Evolutionary conservation across 2,329 filamentous ascomycete genomes (phyloP).

Genomic region (Helminthosporium solani): DNA sequence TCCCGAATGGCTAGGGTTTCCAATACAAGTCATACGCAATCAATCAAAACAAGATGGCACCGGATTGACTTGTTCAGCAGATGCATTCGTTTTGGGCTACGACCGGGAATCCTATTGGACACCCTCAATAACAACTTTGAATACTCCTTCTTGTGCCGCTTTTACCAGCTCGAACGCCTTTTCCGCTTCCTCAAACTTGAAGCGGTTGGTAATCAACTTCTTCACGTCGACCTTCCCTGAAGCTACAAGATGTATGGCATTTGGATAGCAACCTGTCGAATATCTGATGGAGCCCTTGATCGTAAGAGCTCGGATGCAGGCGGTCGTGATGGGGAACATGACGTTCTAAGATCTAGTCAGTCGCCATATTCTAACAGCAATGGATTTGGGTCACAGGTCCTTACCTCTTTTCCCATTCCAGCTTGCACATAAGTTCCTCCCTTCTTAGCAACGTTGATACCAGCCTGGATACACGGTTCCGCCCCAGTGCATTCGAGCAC

Average conservation of each 20-base stretch:
- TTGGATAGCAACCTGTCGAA: constrained; percentile 51
- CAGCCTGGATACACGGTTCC: constrained; percentile 21
- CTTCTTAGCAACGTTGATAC: constrained; percentile 17
- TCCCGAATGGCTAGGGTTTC: no score
- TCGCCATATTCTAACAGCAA: neutral
- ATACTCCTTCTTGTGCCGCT: constrained; percentile 38
- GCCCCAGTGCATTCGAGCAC: constrained; percentile 25
- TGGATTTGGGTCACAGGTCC: constrained; percentile 2
- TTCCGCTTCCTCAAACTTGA: constrained; percentile 50
- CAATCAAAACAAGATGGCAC: no score
- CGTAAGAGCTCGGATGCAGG: constrained; percentile 51
- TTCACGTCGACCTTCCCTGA: constrained; percentile 50
- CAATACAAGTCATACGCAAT: no score
- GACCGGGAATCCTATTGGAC: constrained; percentile 47
- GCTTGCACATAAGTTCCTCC: constrained; percentile 24
- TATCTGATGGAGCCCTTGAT: constrained; percentile 57
- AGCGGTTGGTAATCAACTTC: constrained; percentile 44
- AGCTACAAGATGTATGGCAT: constrained; percentile 53
- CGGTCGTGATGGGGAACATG: constrained; percentile 53
- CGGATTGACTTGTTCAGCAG: no score
- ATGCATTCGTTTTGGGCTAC: no score
- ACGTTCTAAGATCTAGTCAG: constrained; percentile 37
- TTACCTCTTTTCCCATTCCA: constrained; percentile 24
- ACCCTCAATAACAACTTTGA: constrained; percentile 48
- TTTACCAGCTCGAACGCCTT: constrained; percentile 52